Evolutionary conservation across 2,329 filamentous ascomycete genomes (phyloP), one percentile per base, ranked within the genome.

Genomic region (Talaromyces sp.): DNA sequence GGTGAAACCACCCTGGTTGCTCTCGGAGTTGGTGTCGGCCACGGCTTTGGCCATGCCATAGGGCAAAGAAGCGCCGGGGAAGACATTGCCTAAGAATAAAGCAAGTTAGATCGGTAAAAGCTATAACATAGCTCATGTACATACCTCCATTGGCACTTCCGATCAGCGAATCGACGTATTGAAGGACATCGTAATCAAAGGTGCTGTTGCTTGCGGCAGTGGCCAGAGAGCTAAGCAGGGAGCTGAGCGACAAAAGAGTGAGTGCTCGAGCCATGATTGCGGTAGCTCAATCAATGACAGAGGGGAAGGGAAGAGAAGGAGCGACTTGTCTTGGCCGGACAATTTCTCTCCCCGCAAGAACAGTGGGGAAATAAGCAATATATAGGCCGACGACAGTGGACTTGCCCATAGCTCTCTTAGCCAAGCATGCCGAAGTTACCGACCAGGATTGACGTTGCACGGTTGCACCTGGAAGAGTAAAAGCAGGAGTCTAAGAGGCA

Each of bases 1-100:
- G 6, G 82, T 78, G 68, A 84, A 86, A 1, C 83, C 83, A 52
- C 82, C 83, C 64, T 85, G 83, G 60, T 85, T 84, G 68, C 64
- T 71, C 16, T 69, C 78, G 59, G 75, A 79, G 60, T 83, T 73
- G 23, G 82, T 82, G 68, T 85, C 81, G 31, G 82, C 81, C 6
- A 83, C 81, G n/a, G 82, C 81, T 67, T 85, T 85, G 60, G 82
- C 82, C 68, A 85, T 79, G 54, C 80, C 82, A 64, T 83, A 85
- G 2, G 83, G 83, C 36, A 82, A 68, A 1, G 82, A 81, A 14
- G 83, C 83, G 34, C 83, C 83, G 2, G 83, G 75, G 64, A 86
- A 86, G 47, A 85, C 83, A 72, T 86, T 83, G 63, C 83, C 83
- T 70, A 18, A 57, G 18, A 18, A 7, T 40, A 40, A 54, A 55